phyloP scores from a whole-genome alignment of 805 yeast genomes.

The Kodamaea neixiangensis region DNA sequence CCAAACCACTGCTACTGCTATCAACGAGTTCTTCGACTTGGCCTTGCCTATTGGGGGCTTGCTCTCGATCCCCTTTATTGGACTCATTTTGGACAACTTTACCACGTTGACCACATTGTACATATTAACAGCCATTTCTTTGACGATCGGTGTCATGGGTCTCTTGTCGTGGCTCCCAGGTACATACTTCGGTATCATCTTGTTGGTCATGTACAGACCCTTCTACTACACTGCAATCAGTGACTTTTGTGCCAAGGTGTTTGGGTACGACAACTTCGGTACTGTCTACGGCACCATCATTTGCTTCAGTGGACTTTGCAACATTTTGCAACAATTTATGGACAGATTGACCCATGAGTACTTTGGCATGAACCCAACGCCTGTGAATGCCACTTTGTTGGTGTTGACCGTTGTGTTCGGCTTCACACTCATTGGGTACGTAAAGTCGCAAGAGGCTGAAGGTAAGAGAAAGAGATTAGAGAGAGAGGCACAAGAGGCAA shows the following conservation, averaged over 20 bases:
- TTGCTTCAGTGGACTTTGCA: slow-evolving; percentile 79
- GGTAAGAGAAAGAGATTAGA: slow-evolving; percentile 56
- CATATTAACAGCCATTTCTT: slow-evolving; percentile 55
- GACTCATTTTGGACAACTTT: slow-evolving; percentile 72
- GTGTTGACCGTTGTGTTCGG: slow-evolving; percentile 56
- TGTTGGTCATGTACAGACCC: slow-evolving; percentile 84
- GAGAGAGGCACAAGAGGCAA: slow-evolving; percentile 64
- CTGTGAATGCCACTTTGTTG: slow-evolving; percentile 65
- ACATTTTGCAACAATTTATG: slow-evolving; percentile 66
- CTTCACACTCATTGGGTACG: slow-evolving; percentile 41
- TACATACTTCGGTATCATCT: slow-evolving; percentile 67
- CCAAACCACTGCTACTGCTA: slow-evolving; percentile 40
- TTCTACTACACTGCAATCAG: slow-evolving; percentile 91
- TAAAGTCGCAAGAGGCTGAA: slow-evolving; percentile 40
- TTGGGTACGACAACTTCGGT: slow-evolving; percentile 91
- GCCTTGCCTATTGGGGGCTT: slow-evolving; percentile 90
- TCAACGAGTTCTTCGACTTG: slow-evolving; percentile 76
- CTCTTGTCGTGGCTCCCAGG: slow-evolving; percentile 54
- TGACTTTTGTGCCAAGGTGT: slow-evolving; percentile 88
- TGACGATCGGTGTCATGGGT: slow-evolving; percentile 72
- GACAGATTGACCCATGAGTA: slow-evolving; percentile 70
- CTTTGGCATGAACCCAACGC: slow-evolving; percentile 75
- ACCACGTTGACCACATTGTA: slow-evolving; percentile 59
- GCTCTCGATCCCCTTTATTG: slow-evolving; percentile 83
- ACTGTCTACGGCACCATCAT: slow-evolving; percentile 87